Base-by-base conservation (phyloP, 164 flowering plant species). In the Liriodendron chinense region DNA sequence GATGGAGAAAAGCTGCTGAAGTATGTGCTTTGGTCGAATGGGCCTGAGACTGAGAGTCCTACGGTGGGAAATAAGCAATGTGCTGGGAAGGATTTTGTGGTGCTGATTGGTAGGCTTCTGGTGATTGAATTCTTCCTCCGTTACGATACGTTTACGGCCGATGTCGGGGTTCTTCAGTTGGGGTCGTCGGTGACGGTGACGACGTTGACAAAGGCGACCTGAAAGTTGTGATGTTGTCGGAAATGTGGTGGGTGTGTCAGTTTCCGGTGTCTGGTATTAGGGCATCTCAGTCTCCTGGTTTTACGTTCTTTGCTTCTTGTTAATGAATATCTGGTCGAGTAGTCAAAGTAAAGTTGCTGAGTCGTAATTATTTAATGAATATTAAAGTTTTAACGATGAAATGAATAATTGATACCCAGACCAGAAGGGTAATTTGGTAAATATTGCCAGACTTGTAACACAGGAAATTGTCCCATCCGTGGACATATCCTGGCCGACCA, bases 21-120 rank as follows among this genome's bases (percentile, higher is more conserved):
- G 84, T 80, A 90, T 25, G 85, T 88, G 6, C 81, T 78, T 12
- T 90, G 94, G 92, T 88, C 91, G 0, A 90, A 89, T 59, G 92
- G 87, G 4, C 80, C 82, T 0, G 89, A 89, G 75, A 84, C 77
- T 2, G 88, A 82, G 24, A 74, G 67, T 62, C 86, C 89, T 3
- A 81, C 81, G 66, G 75, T 64, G 57, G 81, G 59, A 21, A 81
- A 85, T 48, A 89, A 89, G 80, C 86, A 82, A 66, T 89, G 91
- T 63, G 77, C 87, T 0, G 91, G 75, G 18, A 88, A 86, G 78
- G 80, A 88, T 50, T 65, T 87, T 71, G 87, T 88, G 76, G 77
- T 84, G 66, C 72, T 88, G 61, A 10, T 83, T 14, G 75, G 75
- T 4, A 80, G 88, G 77, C 53, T 87, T 0, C 22, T 87, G 68